Evolutionary conservation across 2,329 filamentous ascomycete genomes (phyloP).

Genomic region (Scedosporium dehoogii): DNA sequence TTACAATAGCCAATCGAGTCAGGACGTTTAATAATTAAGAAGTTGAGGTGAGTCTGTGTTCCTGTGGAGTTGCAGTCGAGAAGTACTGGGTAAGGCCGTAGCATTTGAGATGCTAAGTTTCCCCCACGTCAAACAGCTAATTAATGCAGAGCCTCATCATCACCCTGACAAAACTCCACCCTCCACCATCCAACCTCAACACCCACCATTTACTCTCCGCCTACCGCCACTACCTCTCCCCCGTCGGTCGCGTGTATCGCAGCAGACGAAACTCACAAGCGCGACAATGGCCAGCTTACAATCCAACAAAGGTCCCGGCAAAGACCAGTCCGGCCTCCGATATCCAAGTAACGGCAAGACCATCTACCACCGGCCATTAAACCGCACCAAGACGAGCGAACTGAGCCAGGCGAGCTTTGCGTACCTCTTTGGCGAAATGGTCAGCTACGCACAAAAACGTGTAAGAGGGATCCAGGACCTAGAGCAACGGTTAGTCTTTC

Average conservation of each 20-base stretch:
- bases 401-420: conserved; percentile 90
- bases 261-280: background rate
- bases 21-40: no score
- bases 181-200: background rate
- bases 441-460: conserved; percentile 81
- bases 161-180: background rate
- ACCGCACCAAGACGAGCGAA: conserved; percentile 79
- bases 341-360: conserved; percentile 92
- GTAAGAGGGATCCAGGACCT: conserved; percentile 91
- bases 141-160: background rate
- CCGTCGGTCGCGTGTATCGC: background rate
- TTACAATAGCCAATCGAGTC: no score
- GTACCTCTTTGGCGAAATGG: conserved; percentile 94
- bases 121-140: background rate
- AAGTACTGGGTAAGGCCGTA: no score
- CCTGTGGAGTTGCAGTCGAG: no score
- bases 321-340: conserved; percentile 57
- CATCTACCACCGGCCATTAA: conserved; percentile 93
- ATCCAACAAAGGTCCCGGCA: conserved; percentile 32
- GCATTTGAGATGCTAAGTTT: background rate
- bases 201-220: background rate
- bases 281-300: conserved; percentile 40
- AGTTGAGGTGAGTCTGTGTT: no score
- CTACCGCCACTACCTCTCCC: background rate
- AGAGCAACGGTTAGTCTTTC: conserved; percentile 62